Evolutionary conservation across 2,329 filamentous ascomycete genomes (phyloP).

Genomic region (Phialocephala subalpina): DNA sequence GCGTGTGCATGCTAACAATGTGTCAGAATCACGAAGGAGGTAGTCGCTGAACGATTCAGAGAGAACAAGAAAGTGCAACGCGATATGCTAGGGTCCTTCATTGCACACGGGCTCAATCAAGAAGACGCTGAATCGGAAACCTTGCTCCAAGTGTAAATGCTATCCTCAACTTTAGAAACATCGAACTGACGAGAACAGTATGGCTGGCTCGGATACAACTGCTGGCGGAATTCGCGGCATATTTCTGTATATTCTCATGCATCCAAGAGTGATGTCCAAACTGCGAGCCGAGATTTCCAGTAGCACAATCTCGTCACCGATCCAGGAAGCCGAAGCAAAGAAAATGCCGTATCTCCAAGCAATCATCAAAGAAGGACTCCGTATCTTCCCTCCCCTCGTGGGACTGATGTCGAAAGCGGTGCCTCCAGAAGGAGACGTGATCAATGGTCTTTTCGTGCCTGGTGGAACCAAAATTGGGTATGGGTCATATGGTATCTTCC

Average conservation of each 20-base stretch:
- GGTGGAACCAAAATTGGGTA: slow-evolving; percentile 33
- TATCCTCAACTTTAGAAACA: neutral
- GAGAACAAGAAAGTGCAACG: slow-evolving; percentile 51
- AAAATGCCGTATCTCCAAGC: slow-evolving; percentile 57
- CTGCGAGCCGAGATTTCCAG: slow-evolving; percentile 30
- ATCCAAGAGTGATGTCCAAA: slow-evolving; percentile 26
- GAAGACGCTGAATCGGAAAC: slow-evolving; percentile 31
- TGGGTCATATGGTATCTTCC: slow-evolving; percentile 47
- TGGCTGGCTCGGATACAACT: slow-evolving; percentile 66
- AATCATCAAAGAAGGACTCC: slow-evolving; percentile 56
- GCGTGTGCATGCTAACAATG: slow-evolving; percentile 17
- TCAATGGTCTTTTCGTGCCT: slow-evolving; percentile 30
- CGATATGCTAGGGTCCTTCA: slow-evolving; percentile 63
- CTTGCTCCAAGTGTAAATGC: slow-evolving; percentile 34
- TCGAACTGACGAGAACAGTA: slow-evolving; percentile 24
- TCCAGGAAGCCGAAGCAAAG: slow-evolving; percentile 23
- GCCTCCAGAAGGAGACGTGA: slow-evolving; percentile 29
- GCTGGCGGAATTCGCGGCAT: slow-evolving; percentile 56
- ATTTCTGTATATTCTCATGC: slow-evolving; percentile 31
- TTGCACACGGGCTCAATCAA: slow-evolving; percentile 35
- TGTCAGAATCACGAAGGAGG: slow-evolving; percentile 47
- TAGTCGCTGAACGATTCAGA: slow-evolving; percentile 55
- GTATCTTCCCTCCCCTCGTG: slow-evolving; percentile 54
- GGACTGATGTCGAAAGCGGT: slow-evolving; percentile 35
- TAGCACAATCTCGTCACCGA: slow-evolving; percentile 7